phyloP scores from a whole-genome alignment of 2,329 filamentous ascomycete species.

The Aspergillus novofumigatus region DNA sequence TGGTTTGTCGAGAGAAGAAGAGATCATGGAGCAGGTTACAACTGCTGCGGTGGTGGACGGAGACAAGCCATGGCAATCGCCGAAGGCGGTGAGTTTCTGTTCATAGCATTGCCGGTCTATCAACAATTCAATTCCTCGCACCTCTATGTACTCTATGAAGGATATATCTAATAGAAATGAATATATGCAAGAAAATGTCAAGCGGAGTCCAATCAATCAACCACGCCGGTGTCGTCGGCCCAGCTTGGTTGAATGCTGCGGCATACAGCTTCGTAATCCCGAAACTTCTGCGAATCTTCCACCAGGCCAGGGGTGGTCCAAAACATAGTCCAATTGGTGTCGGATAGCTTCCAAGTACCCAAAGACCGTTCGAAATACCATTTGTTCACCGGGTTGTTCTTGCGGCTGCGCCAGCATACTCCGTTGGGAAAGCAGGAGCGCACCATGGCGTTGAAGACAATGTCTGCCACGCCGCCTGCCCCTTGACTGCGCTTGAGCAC shows the following conservation, averaged over 20 bases:
- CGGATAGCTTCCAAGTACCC: constrained; percentile 75
- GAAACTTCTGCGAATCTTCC: constrained; percentile 51
- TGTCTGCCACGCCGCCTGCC: constrained; percentile 85
- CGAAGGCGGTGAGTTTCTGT: constrained; percentile 9
- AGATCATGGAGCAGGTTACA: background rate
- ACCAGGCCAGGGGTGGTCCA: constrained; percentile 76
- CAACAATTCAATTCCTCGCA: background rate
- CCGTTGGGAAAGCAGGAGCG: constrained; percentile 80
- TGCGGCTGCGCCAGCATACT: constrained; percentile 87
- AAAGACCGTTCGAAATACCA: constrained; percentile 95
- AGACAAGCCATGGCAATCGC: background rate
- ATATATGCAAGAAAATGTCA: background rate
- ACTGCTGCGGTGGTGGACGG: background rate
- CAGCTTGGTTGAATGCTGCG: constrained; percentile 52
- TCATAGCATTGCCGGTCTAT: background rate
- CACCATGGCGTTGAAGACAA: constrained; percentile 95
- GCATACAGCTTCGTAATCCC: constrained; percentile 73
- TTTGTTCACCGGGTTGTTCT: constrained; percentile 93
- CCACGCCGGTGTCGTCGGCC: constrained; percentile 44
- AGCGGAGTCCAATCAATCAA: constrained; percentile 45
- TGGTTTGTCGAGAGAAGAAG: constrained; percentile 3
- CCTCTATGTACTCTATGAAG: constrained; percentile 2
- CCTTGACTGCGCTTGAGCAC: constrained; percentile 86
- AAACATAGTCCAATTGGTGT: constrained; percentile 96
- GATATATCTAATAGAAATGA: background rate